Percentiles rank a stretch among this genome's conserved stretches.
phyloP scores from a whole-genome alignment of 78 protist genomes.

The Corallochytrium limacisporum region DNA sequence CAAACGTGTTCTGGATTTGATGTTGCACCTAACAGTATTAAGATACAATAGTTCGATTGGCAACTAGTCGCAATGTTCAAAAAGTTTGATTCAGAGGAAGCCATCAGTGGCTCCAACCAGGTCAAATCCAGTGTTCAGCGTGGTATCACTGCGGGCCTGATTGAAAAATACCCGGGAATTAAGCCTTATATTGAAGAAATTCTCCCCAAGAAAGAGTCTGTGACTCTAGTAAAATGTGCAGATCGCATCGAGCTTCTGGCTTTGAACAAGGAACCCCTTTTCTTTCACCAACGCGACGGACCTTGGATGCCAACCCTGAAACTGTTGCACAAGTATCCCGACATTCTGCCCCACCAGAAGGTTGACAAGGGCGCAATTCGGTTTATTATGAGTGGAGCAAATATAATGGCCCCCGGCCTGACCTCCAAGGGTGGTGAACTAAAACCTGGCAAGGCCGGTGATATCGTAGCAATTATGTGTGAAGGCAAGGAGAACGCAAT shows the following conservation, averaged over 20 bases:
- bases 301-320: slow-evolving; percentile 47
- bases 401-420: slow-evolving; percentile 68
- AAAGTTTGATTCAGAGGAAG: background rate
- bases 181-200: slow-evolving; percentile 28
- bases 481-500: slow-evolving; percentile 59
- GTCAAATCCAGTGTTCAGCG: slow-evolving; percentile 42
- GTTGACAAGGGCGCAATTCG: slow-evolving; percentile 54
- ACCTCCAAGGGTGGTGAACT: slow-evolving; percentile 51
- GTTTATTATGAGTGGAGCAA: slow-evolving; percentile 47
- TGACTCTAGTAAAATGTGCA: slow-evolving; percentile 40
- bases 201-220: slow-evolving; percentile 46
- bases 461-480: slow-evolving; percentile 8
- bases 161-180: slow-evolving; percentile 32
- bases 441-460: background rate
- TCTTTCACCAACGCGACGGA: slow-evolving; percentile 47
- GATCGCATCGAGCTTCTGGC: slow-evolving; percentile 4
- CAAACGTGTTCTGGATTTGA: too few relatives aligned
- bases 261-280: slow-evolving; percentile 12
- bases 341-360: slow-evolving; percentile 28
- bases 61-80: too few relatives aligned
- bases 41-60: too few relatives aligned
- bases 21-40: too few relatives aligned
- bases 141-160: slow-evolving; percentile 13
- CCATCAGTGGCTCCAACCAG: background rate
- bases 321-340: slow-evolving; percentile 55